These are phyloP conservation scores for Bidens hawaiensis DNA, from an alignment of 140 eudicot genomes.

Conservation along the genomic window DNA sequence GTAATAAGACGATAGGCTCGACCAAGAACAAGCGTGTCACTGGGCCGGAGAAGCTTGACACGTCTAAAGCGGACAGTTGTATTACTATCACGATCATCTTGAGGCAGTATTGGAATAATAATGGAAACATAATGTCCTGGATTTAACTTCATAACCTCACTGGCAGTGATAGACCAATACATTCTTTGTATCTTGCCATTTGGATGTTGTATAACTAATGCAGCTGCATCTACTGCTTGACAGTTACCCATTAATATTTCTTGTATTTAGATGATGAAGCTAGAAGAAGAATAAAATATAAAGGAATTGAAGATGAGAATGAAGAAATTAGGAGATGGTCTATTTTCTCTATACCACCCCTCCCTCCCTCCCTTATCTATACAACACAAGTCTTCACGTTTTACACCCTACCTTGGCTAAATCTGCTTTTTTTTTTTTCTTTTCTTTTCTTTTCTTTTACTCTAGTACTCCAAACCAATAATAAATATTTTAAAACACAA, in stretches of 20 bases:
- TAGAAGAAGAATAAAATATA: no score
- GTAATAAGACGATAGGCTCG: slow-evolving; percentile 85
- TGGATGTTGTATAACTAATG: slow-evolving; percentile 91
- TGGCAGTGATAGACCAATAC: slow-evolving; percentile 70
- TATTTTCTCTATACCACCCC: slow-evolving; percentile 29
- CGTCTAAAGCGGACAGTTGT: slow-evolving; percentile 50
- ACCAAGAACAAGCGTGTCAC: slow-evolving; percentile 74
- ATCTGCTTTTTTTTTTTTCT: no score
- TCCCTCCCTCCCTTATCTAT: slow-evolving; percentile 39
- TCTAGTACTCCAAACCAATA: no score
- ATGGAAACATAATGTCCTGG: slow-evolving; percentile 93
- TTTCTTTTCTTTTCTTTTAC: no score
- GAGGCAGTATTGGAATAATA: slow-evolving; percentile 62
- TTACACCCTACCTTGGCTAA: neutral
- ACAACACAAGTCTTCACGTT: neutral
- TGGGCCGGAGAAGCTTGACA: slow-evolving; percentile 89
- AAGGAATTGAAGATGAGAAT: no score
- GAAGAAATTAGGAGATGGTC: slow-evolving; percentile 25
- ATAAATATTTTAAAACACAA: no score
- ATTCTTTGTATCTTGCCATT: slow-evolving; percentile 64
- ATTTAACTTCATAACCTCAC: slow-evolving; percentile 78
- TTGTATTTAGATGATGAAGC: slow-evolving; percentile 24
- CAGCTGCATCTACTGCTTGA: slow-evolving; percentile 92
- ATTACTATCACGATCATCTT: slow-evolving; percentile 16
- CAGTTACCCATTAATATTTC: slow-evolving; percentile 99